phyloP scores from a whole-genome alignment of 1,284 basidiomycete species.

The Austropuccinia psidii region DNA sequence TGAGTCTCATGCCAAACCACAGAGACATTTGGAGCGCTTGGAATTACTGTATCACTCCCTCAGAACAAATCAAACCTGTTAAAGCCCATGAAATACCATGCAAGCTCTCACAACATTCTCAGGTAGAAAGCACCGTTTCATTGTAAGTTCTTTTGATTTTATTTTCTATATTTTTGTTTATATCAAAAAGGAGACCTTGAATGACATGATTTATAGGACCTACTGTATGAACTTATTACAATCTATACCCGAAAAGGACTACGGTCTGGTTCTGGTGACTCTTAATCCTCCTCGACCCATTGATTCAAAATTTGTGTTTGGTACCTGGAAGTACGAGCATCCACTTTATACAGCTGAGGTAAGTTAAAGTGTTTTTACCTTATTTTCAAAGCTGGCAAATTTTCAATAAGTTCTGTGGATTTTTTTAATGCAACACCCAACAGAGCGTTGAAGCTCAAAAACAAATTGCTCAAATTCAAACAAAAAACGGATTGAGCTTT shows the following conservation, averaged over 20 bases:
- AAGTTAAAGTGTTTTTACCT: conserved; percentile 45
- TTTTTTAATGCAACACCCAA: conserved; percentile 31
- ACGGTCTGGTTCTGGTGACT: conserved; percentile 68
- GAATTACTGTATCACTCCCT: conserved; percentile 12
- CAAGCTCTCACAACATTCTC: conserved; percentile 40
- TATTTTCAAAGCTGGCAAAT: not conserved
- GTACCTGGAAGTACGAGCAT: conserved; percentile 61
- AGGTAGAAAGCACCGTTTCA: conserved; percentile 50
- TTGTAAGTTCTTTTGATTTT: not conserved
- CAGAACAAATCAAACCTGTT: conserved; percentile 56
- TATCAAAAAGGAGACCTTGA: not conserved
- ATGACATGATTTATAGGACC: conserved; percentile 40
- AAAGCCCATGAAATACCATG: conserved; percentile 62
- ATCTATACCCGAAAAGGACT: conserved; percentile 56
- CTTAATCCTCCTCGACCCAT: conserved; percentile 63
- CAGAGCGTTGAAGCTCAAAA: conserved; percentile 55
- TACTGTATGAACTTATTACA: conserved; percentile 76
- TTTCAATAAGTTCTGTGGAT: not conserved
- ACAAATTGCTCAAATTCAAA: conserved; percentile 58
- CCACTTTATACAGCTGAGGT: conserved; percentile 55
- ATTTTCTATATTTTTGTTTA: not conserved
- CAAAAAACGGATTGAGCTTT: conserved; percentile 59
- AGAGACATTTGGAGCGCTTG: conserved; percentile 16
- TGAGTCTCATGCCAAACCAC: not conserved
- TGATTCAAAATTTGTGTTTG: conserved; percentile 52